phyloP scores from a whole-genome alignment of 2,329 filamentous ascomycete genomes.

The Arthrocladium fulminans region DNA sequence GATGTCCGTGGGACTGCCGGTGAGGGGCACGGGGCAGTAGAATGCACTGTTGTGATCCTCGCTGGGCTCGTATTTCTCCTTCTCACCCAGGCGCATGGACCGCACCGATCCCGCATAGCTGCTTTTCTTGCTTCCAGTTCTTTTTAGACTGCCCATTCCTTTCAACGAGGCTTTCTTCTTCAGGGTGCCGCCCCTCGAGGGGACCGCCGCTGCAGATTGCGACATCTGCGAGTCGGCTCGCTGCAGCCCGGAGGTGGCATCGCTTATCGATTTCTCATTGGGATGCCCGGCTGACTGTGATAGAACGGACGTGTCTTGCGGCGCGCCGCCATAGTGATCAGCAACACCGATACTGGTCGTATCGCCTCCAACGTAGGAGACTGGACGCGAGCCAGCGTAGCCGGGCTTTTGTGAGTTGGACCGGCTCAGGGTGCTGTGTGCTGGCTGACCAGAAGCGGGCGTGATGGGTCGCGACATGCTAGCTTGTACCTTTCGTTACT shows the following conservation, averaged over 20 bases:
- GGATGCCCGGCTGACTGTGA: conserved; percentile 32
- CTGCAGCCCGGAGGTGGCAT: conserved; percentile 25
- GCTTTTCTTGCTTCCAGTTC: conserved; percentile 71
- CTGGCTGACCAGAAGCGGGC: conserved; percentile 15
- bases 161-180: conserved; percentile 81
- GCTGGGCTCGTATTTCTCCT: conserved; percentile 48
- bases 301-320: conserved; percentile 27
- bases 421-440: background rate
- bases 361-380: conserved; percentile 31
- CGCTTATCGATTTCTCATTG: conserved; percentile 24
- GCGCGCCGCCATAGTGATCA: conserved; percentile 28
- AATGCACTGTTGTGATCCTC: conserved; percentile 75
- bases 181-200: conserved; percentile 59
- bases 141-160: conserved; percentile 63
- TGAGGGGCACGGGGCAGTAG: conserved; percentile 79
- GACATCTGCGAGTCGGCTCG: conserved; percentile 37
- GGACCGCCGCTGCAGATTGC: conserved; percentile 31
- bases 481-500: background rate
- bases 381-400: conserved; percentile 28
- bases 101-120: conserved; percentile 78
- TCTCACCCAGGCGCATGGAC: conserved; percentile 65
- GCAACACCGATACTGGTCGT: conserved; percentile 27
- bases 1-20: conserved; percentile 77
- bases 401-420: conserved; percentile 10
- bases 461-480: conserved; percentile 27